Evolutionary conservation across 2,329 filamentous ascomycete species (phyloP).

Genomic region (Gremmenia infestans): DNA sequence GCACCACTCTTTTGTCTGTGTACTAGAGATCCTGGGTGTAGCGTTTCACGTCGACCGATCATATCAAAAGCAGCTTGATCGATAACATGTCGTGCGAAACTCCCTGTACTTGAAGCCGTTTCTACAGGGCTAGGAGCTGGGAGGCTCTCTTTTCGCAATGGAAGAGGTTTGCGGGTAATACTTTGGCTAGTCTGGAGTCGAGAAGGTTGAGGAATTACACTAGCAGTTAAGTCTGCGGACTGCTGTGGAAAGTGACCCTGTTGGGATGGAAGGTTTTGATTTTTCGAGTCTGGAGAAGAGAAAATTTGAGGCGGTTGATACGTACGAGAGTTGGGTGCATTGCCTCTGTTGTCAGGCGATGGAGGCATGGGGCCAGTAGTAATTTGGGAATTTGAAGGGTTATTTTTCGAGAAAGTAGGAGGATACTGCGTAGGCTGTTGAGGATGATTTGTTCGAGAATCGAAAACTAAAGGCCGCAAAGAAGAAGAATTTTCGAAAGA

Average conservation of each 20-base stretch:
- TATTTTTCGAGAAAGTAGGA: slow-evolving; percentile 5
- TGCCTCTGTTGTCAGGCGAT: slow-evolving; percentile 1
- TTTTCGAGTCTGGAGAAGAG: slow-evolving; percentile 7
- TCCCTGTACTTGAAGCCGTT: slow-evolving; percentile 36
- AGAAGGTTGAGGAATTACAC: slow-evolving; percentile 13
- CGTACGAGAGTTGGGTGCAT: slow-evolving; percentile 9
- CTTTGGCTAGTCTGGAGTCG: slow-evolving; percentile 38
- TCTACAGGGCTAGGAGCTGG: slow-evolving; percentile 35
- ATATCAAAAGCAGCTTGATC: slow-evolving; percentile 45
- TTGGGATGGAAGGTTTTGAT: slow-evolving; percentile 2
- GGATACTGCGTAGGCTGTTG: slow-evolving; percentile 16
- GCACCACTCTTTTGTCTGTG: slow-evolving; percentile 31
- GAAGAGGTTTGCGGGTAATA: slow-evolving; percentile 48
- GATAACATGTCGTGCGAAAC: slow-evolving; percentile 38
- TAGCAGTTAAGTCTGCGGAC: slow-evolving; percentile 21
- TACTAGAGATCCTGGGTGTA: slow-evolving; percentile 21
- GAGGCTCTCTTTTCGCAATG: slow-evolving; percentile 35
- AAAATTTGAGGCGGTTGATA: slow-evolving; percentile 17
- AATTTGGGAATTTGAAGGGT: slow-evolving; percentile 3
- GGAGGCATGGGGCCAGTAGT: slow-evolving; percentile 4
- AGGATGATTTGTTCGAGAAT: slow-evolving; percentile 13
- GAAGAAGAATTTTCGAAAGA: slow-evolving; percentile 26
- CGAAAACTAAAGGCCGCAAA: slow-evolving; percentile 11
- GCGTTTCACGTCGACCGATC: slow-evolving; percentile 11
- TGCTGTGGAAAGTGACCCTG: slow-evolving; percentile 16